Conservation (phyloP, 495 filamentous ascomycete genomes). For the Cercophora newfieldiana region DNA sequence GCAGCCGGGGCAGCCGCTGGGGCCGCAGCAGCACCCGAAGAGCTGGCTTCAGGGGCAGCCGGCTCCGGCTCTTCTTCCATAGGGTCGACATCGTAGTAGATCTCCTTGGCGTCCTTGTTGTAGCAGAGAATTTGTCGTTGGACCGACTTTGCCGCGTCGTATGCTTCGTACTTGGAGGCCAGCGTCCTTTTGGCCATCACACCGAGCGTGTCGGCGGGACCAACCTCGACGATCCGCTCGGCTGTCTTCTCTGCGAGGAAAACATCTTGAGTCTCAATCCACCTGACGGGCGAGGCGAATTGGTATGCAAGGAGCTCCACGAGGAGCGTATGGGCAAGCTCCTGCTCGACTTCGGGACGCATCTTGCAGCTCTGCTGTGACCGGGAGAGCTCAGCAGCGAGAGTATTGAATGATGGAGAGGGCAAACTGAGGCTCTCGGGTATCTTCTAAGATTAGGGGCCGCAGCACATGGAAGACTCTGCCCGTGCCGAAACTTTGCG, state of each 20-base stretch:
- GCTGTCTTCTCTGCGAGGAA: conserved; percentile 93
- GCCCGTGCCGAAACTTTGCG: not conserved
- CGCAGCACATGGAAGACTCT: conserved; percentile 3
- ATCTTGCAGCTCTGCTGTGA: conserved; percentile 53
- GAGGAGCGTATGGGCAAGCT: conserved; percentile 94
- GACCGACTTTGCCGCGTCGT: conserved; percentile 92
- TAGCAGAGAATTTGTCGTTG: conserved; percentile 98
- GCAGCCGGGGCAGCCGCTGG: conserved; percentile 54
- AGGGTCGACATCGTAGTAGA: conserved; percentile 98
- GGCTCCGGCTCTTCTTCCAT: conserved; percentile 83
- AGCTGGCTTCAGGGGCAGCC: conserved; percentile 47
- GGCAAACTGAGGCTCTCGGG: not conserved
- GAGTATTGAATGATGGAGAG: not conserved
- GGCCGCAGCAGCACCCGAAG: conserved; percentile 48
- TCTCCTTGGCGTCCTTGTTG: conserved; percentile 98
- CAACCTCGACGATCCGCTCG: conserved; percentile 96
- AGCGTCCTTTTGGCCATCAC: conserved; percentile 97
- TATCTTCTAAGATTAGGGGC: conserved; percentile 6
- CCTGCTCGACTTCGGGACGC: conserved; percentile 98
- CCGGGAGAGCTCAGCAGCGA: not conserved
- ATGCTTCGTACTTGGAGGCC: conserved; percentile 97
- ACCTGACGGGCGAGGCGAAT: conserved; percentile 97
- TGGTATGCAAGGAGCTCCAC: conserved; percentile 99
- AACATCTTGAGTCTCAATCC: conserved; percentile 99
- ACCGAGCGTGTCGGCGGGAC: conserved; percentile 95